Conservation (phyloP, 257 asterid species). For the Ajuga chamaepitys region DNA sequence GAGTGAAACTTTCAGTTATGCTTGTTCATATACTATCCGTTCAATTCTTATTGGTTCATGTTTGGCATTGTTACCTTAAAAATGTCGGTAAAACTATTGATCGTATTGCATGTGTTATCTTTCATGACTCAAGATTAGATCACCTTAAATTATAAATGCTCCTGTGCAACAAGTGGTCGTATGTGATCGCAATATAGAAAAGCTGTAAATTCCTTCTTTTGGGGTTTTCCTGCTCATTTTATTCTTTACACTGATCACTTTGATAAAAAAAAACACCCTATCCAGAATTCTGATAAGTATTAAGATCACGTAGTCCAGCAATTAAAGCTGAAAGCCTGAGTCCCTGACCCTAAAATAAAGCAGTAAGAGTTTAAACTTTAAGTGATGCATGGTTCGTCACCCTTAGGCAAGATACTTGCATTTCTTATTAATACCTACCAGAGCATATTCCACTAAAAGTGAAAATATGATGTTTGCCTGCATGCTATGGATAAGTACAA, state of each 20-base stretch:
- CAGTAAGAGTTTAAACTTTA: neutral
- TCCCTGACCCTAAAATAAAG: no score
- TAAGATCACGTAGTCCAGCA: no score
- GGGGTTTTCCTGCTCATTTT: neutral
- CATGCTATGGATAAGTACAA: slow-evolving; percentile 3
- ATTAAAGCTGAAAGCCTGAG: no score
- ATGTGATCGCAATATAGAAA: neutral
- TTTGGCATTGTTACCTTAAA: neutral
- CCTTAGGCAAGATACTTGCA: neutral
- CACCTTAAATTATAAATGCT: neutral
- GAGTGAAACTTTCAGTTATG: neutral
- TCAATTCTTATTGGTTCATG: neutral
- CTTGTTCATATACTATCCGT: neutral
- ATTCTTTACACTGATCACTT: no score
- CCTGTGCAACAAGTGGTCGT: no score
- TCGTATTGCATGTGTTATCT: neutral
- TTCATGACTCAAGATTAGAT: neutral
- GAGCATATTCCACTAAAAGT: neutral
- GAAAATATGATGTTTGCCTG: neutral
- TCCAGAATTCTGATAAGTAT: no score
- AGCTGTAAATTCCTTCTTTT: neutral
- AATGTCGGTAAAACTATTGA: neutral
- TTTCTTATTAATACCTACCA: neutral
- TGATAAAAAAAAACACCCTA: no score
- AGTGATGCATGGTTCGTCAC: neutral